These are phyloP conservation scores for Globisporangium emineosum DNA, from an alignment of 352 stramenopile species.

Conservation along the genomic window DNA sequence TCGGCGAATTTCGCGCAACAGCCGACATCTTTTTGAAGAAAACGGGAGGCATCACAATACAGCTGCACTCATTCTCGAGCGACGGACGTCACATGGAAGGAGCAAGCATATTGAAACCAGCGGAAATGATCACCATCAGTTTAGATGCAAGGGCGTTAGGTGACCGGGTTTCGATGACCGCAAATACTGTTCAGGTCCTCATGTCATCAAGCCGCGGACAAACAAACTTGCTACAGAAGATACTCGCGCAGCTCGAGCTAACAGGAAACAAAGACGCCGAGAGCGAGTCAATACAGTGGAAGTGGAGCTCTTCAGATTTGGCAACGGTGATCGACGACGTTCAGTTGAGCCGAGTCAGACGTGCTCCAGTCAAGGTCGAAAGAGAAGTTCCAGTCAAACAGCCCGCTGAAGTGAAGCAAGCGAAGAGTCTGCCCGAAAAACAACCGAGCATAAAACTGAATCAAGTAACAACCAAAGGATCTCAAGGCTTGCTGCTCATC, in stretches of 20 bases:
- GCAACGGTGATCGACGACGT: not conserved
- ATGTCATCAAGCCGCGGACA: slow-evolving; percentile 20
- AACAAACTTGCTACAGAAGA: slow-evolving; percentile 19
- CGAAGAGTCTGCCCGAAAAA: not conserved
- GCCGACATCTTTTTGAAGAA: slow-evolving; percentile 1
- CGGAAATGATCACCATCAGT: not conserved
- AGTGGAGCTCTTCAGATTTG: not conserved
- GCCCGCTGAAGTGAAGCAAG: not conserved
- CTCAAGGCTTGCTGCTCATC: not conserved
- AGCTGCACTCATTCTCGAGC: slow-evolving; percentile 5
- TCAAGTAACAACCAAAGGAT: not conserved
- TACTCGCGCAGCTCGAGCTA: slow-evolving; percentile 18
- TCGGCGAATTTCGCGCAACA: not conserved
- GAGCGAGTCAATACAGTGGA: not conserved
- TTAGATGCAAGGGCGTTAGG: not conserved
- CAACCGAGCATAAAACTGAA: not conserved
- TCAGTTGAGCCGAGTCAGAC: not conserved
- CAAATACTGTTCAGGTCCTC: slow-evolving; percentile 21
- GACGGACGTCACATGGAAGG: not conserved
- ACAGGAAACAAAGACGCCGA: not conserved
- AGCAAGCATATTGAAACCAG: not conserved
- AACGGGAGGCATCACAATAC: not conserved
- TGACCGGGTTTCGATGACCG: slow-evolving; percentile 17
- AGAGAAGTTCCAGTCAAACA: not conserved
- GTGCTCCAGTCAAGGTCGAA: not conserved